These are phyloP conservation scores for Tillandsia leiboldiana DNA, from an alignment of 176 grass and related monocot genomes.

Conservation along the genomic window DNA sequence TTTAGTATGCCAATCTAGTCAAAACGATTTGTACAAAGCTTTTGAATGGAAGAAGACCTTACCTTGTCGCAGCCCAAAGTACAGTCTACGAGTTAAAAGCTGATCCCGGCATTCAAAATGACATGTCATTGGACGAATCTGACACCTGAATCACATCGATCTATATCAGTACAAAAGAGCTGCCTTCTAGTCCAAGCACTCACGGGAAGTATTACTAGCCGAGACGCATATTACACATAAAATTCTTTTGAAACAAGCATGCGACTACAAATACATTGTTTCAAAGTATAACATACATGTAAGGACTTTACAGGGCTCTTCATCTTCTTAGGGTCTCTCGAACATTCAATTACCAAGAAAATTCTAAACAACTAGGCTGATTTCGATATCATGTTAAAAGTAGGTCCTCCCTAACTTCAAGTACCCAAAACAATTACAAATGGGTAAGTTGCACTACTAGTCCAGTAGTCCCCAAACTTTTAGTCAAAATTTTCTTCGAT, in stretches of 20 bases:
- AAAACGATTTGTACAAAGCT: background rate
- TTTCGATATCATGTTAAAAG: too few relatives aligned
- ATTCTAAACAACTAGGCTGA: too few relatives aligned
- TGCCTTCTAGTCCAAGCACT: background rate
- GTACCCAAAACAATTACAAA: too few relatives aligned
- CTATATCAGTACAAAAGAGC: background rate
- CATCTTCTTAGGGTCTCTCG: too few relatives aligned
- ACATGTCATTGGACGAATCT: constrained; percentile 2
- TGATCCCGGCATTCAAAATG: constrained; percentile 3
- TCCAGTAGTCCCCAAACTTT: too few relatives aligned
- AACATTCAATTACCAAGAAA: too few relatives aligned
- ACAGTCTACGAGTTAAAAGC: constrained; percentile 15
- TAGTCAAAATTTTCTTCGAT: too few relatives aligned
- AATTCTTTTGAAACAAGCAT: background rate
- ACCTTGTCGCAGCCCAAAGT: constrained; percentile 17
- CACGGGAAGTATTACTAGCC: background rate
- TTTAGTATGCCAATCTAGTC: background rate
- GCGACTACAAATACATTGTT: too few relatives aligned
- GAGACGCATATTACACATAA: background rate
- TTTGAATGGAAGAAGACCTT: constrained; percentile 5
- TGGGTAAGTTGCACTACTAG: too few relatives aligned
- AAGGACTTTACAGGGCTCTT: too few relatives aligned
- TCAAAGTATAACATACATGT: too few relatives aligned
- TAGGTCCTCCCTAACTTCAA: too few relatives aligned
- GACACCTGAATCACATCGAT: constrained; percentile 13